phyloP scores from a whole-genome alignment of 1,284 basidiomycete genomes.

The Trichosporon sp. region DNA sequence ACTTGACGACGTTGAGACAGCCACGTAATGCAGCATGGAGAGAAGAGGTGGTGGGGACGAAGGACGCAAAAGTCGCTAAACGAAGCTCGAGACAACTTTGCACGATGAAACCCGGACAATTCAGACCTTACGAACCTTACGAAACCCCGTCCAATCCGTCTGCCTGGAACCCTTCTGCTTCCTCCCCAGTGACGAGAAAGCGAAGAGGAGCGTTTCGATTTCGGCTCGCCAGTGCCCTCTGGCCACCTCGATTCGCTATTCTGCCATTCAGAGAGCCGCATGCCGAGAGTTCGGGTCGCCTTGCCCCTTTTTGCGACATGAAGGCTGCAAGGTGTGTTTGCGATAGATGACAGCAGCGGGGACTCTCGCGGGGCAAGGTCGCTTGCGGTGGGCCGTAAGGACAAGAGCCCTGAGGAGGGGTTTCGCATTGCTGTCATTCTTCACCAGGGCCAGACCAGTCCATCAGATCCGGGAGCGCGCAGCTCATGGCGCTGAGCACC shows the following conservation, averaged over 20 bases:
- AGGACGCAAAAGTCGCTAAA: background rate
- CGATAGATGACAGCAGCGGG: background rate
- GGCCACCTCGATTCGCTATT: background rate
- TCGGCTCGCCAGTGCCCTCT: background rate
- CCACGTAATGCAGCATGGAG: background rate
- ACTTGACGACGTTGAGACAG: background rate
- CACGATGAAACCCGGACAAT: slow-evolving; percentile 3
- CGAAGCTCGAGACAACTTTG: background rate
- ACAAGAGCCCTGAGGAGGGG: background rate
- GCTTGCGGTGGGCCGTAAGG: too few relatives aligned
- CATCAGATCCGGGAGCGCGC: background rate
- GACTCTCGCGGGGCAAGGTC: background rate
- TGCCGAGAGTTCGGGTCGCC: background rate
- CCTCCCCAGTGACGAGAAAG: background rate
- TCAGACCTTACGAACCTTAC: slow-evolving; percentile 3
- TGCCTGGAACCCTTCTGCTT: background rate
- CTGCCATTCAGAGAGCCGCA: background rate
- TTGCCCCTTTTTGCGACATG: background rate
- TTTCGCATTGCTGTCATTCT: background rate
- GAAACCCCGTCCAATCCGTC: background rate
- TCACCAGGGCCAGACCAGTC: background rate
- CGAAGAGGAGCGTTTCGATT: background rate
- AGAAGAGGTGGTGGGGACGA: background rate
- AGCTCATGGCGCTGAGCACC: background rate
- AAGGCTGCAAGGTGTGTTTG: background rate